phyloP scores from a whole-genome alignment of 805 yeast genomes.

The Blastobotrys peoriensis region DNA sequence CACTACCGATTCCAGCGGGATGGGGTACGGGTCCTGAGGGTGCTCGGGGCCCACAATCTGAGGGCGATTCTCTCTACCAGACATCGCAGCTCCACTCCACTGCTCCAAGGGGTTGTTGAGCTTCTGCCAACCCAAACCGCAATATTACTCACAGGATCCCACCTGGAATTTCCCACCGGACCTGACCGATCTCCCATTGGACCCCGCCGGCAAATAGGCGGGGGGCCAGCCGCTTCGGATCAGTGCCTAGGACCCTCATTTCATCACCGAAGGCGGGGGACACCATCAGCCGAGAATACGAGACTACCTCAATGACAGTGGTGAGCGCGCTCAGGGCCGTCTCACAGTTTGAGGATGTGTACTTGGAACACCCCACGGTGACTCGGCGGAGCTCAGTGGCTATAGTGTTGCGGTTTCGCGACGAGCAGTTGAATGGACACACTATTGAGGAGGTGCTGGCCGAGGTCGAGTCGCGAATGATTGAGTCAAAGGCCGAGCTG shows the following conservation, averaged over 20 bases:
- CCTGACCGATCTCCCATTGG: no score
- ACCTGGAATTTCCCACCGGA: no score
- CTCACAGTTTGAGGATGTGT: slow-evolving; percentile 11
- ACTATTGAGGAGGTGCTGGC: background rate
- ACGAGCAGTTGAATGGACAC: background rate
- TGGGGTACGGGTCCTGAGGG: slow-evolving; percentile 33
- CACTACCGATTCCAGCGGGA: slow-evolving; percentile 34
- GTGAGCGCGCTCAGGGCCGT: slow-evolving; percentile 12
- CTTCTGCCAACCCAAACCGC: no score
- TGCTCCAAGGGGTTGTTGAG: no score
- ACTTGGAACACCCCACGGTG: slow-evolving; percentile 9
- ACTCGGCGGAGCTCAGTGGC: slow-evolving; percentile 23
- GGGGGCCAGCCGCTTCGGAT: no score
- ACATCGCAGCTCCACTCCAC: no score
- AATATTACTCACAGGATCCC: no score
- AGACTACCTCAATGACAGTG: slow-evolving; percentile 9
- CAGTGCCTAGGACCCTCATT: no score
- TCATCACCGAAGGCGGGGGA: no score
- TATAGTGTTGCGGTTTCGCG: slow-evolving; percentile 19
- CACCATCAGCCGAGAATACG: no score
- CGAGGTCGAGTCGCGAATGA: slow-evolving; percentile 1
- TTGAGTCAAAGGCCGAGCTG: slow-evolving; percentile 22
- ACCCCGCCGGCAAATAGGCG: no score
- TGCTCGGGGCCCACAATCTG: slow-evolving; percentile 28
- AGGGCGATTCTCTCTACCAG: slow-evolving; percentile 21